Evolutionary conservation across 495 filamentous ascomycete genomes (phyloP).

Genomic region (Neurospora sp.): DNA sequence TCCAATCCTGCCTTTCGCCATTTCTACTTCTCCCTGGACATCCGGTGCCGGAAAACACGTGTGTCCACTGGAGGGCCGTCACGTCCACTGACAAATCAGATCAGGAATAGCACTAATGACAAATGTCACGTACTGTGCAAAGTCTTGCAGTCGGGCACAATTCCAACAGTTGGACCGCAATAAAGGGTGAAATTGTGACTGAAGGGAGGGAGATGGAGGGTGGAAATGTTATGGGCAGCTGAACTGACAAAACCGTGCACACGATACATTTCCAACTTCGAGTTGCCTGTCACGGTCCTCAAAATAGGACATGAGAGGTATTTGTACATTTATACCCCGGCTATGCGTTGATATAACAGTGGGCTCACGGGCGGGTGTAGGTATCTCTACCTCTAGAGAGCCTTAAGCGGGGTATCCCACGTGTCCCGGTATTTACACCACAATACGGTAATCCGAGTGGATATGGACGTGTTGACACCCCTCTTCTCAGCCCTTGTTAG

Average conservation of each 20-base stretch:
- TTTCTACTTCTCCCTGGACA: neutral
- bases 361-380: neutral
- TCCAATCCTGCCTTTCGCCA: neutral
- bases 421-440: neutral
- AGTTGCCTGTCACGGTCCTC: neutral
- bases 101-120: neutral
- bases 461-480: neutral
- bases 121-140: neutral
- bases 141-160: neutral
- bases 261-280: neutral
- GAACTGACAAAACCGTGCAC: no score
- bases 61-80: neutral
- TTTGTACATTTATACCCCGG: neutral
- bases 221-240: neutral
- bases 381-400: neutral
- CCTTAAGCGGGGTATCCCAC: neutral
- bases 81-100: neutral
- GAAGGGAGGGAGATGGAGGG: neutral
- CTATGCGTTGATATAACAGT: neutral
- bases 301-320: neutral
- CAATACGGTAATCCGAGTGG: neutral
- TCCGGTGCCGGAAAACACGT: neutral
- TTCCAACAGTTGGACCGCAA: neutral
- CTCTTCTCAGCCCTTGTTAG: neutral
- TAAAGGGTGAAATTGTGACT: neutral